Evolutionary conservation across 2,329 filamentous ascomycete species (phyloP), one percentile per base, ranked within the genome.

Genomic region (Drechslerella coelobrocha): DNA sequence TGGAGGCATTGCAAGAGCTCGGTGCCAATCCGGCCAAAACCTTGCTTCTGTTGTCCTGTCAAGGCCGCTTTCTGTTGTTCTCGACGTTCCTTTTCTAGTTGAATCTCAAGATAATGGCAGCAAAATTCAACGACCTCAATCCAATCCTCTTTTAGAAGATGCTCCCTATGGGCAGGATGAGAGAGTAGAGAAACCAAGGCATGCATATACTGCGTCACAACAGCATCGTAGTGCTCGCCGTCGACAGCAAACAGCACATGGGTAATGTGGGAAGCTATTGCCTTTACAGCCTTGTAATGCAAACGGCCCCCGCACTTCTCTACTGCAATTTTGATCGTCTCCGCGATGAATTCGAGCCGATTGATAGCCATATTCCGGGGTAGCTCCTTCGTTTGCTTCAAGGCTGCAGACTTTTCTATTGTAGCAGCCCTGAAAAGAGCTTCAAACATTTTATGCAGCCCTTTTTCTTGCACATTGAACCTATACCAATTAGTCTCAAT

Each of bases 361-460:
- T 82, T 78, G 9, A 81, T 81, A 31, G 84, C 80, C 55, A 80
- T 79, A 61, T 81, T 83, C 71, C 81, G 83, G 24, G 82, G 80
- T 10, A 80, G 82, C 57, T 83, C 83, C 63, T 80, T 82, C 73
- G 82, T 83, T 10, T 82, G 82, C 61, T 84, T 84, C 61, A 85
- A 83, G 73, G 85, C 89, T 17, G 79, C 77, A 8, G 86, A 82
- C 77, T 90, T 91, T 74, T 96, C 92, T 12, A 83, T 79, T 17
- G 88, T 78, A 0, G 84, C 84, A 76, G 84, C 88, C 59, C 84
- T 83, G 76, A 97, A 96, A 1, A 97, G 81, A 0, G 86, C 84
- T 76, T 97, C 91, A 75, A 91, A 90, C 45, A 97, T 86, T 68
- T 85, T 84, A 76, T 94, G 89, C 74, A 90, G 96, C n/a, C 85